Evolutionary conservation across 441 rosid genomes (phyloP).

Genomic region (Gossypium schwendimanii): DNA sequence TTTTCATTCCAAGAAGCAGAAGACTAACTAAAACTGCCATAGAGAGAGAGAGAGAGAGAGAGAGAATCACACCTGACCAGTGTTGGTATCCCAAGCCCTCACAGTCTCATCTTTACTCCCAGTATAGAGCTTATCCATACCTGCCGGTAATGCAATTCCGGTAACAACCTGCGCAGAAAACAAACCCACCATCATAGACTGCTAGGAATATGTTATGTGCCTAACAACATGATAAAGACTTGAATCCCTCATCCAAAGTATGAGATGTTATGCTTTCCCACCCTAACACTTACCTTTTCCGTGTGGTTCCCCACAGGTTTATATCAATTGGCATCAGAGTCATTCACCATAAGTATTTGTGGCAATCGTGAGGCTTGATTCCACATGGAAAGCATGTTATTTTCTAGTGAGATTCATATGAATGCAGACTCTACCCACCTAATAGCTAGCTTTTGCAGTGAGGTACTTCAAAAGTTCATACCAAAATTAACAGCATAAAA

Average conservation of each 20-base stretch:
- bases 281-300: neutral
- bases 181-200: conserved; percentile 8
- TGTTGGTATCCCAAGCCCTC: conserved; percentile 85
- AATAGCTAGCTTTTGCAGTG: neutral
- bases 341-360: neutral
- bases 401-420: neutral
- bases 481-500: neutral
- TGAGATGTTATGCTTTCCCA: neutral
- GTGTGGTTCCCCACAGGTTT: neutral
- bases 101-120: conserved; percentile 84
- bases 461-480: neutral
- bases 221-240: neutral
- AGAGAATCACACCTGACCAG: conserved; percentile 62
- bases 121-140: conserved; percentile 83
- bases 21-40: neutral
- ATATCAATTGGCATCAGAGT: neutral
- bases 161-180: conserved; percentile 50
- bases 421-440: neutral
- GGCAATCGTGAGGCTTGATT: neutral
- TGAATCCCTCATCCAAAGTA: neutral
- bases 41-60: neutral
- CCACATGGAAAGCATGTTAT: neutral
- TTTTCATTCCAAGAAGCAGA: neutral
- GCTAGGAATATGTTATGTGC: neutral
- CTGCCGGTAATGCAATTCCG: conserved; percentile 82